These are phyloP conservation scores for Candida incommunis DNA, from an alignment of 805 yeast genomes.

Conservation along the genomic window DNA sequence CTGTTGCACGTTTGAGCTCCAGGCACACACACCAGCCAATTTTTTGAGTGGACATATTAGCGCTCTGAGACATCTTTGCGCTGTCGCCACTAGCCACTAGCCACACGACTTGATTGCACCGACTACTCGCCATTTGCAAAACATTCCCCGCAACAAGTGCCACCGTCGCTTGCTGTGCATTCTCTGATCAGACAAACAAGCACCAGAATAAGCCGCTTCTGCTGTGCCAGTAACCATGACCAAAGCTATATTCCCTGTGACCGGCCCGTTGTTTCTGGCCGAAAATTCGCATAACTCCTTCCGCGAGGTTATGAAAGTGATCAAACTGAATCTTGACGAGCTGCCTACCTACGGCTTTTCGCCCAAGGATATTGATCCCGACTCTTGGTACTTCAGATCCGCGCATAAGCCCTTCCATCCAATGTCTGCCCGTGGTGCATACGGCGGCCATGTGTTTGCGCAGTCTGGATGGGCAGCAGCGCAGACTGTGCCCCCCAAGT, in stretches of 20 bases:
- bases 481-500: conserved; percentile 10
- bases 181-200: too few species aligned
- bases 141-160: too few species aligned
- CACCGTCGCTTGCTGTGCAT: too few species aligned
- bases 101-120: too few species aligned
- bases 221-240: too few species aligned
- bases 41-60: too few species aligned
- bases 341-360: neutral
- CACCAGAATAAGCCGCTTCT: too few species aligned
- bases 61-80: too few species aligned
- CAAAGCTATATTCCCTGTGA: too few species aligned
- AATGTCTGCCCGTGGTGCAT: conserved; percentile 14
- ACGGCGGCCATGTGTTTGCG: conserved; percentile 19
- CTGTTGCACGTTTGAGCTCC: neutral
- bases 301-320: conserved; percentile 3
- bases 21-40: neutral
- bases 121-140: too few species aligned
- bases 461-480: conserved; percentile 15
- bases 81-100: too few species aligned
- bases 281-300: neutral
- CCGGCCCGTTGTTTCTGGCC: neutral
- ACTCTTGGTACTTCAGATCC: conserved; percentile 9
- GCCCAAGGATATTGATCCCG: conserved; percentile 9
- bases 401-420: conserved; percentile 14
- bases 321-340: conserved; percentile 3